These are phyloP conservation scores for Fusarium bactridioides DNA, from an alignment of 2,329 filamentous ascomycete species.

Conservation along the genomic window DNA sequence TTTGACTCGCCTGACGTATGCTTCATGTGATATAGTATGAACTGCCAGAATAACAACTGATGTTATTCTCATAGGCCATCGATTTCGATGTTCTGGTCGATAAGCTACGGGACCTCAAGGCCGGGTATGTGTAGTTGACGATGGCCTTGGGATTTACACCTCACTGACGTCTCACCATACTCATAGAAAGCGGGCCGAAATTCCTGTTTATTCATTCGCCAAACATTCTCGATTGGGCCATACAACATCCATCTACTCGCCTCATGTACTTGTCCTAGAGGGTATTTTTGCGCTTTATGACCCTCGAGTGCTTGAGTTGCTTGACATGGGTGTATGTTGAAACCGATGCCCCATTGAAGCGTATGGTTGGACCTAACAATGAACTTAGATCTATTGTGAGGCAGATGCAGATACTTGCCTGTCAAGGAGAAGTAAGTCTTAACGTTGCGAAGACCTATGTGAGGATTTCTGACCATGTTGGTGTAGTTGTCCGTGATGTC, in stretches of 20 bases:
- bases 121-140: slow-evolving; percentile 70
- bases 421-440: slow-evolving; percentile 77
- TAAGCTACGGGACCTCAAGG: slow-evolving; percentile 82
- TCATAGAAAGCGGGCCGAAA: slow-evolving; percentile 81
- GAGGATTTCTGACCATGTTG: slow-evolving; percentile 15
- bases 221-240: slow-evolving; percentile 82
- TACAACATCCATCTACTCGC: slow-evolving; percentile 92
- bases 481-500: slow-evolving; percentile 82
- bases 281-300: slow-evolving; percentile 97
- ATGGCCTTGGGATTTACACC: background rate
- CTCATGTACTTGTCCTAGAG: slow-evolving; percentile 93
- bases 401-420: slow-evolving; percentile 95
- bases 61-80: slow-evolving; percentile 65
- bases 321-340: slow-evolving; percentile 81
- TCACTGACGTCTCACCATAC: slow-evolving; percentile 19
- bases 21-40: background rate
- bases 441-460: background rate
- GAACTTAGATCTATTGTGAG: slow-evolving; percentile 84
- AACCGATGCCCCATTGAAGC: background rate
- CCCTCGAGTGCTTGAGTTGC: slow-evolving; percentile 79
- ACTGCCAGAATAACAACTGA: background rate
- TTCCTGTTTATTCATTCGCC: slow-evolving; percentile 94
- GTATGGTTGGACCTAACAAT: slow-evolving; percentile 6
- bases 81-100: slow-evolving; percentile 92
- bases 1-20: slow-evolving; percentile 86